Conservation (phyloP, 2,329 filamentous ascomycete genomes). For the Dendryphion nanum region DNA sequence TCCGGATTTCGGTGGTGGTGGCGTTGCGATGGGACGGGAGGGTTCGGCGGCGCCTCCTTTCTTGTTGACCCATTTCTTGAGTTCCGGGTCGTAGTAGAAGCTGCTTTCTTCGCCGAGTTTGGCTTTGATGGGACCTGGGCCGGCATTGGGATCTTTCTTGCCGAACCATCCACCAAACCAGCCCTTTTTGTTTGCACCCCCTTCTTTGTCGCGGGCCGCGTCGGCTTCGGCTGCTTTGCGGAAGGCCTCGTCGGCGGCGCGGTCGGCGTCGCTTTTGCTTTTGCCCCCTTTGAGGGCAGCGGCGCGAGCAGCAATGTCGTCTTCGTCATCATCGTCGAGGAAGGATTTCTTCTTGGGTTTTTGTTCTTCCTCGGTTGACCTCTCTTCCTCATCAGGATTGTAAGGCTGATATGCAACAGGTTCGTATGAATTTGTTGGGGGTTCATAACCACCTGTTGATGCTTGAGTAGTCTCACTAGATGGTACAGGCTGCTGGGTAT, state of each 20-base stretch:
- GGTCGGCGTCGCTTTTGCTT: constrained; percentile 57
- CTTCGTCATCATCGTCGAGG: constrained; percentile 80
- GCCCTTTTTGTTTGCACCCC: constrained; percentile 59
- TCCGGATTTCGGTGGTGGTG: constrained; percentile 72
- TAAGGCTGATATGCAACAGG: constrained; percentile 47
- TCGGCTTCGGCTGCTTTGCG: constrained; percentile 74
- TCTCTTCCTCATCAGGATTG: constrained; percentile 51
- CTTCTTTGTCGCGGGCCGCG: constrained; percentile 56
- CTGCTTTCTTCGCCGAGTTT: constrained; percentile 92
- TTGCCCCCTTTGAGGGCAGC: constrained; percentile 58
- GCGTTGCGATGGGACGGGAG: constrained; percentile 58
- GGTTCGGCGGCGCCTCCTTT: constrained; percentile 69
- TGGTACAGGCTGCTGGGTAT: constrained; percentile 12
- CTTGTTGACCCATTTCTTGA: constrained; percentile 98
- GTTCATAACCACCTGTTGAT: constrained; percentile 17
- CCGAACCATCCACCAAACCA: constrained; percentile 85
- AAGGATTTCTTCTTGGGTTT: constrained; percentile 71
- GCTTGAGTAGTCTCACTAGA: constrained; percentile 7
- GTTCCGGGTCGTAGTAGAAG: constrained; percentile 92
- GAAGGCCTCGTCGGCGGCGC: constrained; percentile 82
- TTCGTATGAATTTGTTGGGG: constrained; percentile 33
- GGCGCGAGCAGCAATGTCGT: constrained; percentile 56
- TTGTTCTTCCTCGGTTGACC: constrained; percentile 39
- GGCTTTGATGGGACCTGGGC: constrained; percentile 73
- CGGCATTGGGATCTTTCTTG: constrained; percentile 66